Conservation (phyloP, 257 asterid species). For the Ligustrum vulgare region DNA sequence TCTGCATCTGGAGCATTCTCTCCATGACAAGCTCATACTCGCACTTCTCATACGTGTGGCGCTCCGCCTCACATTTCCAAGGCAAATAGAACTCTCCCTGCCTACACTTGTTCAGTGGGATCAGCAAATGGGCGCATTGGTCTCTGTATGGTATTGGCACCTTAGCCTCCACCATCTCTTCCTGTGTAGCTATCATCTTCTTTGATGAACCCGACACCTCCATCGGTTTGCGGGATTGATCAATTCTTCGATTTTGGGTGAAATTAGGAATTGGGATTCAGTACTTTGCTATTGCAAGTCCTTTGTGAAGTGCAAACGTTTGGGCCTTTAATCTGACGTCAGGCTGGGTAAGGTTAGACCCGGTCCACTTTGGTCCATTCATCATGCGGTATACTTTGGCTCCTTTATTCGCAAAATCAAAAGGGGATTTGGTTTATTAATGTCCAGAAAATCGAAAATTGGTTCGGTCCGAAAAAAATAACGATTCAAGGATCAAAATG, state of each 20-base stretch:
- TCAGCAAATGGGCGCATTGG: slow-evolving; percentile 92
- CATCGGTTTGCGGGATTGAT: slow-evolving; percentile 37
- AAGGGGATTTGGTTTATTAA: too few relatives aligned
- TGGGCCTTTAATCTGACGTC: not conserved
- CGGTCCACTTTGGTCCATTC: too few relatives aligned
- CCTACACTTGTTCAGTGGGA: slow-evolving; percentile 89
- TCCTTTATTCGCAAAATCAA: too few relatives aligned
- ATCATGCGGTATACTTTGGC: too few relatives aligned
- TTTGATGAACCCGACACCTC: slow-evolving; percentile 88
- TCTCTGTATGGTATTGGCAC: slow-evolving; percentile 83
- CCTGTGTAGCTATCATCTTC: slow-evolving; percentile 94
- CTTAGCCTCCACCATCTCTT: slow-evolving; percentile 76
- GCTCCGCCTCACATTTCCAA: slow-evolving; percentile 86
- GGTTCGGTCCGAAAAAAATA: too few relatives aligned
- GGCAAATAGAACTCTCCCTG: slow-evolving; percentile 84
- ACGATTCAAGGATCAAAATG: too few relatives aligned
- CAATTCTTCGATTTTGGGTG: slow-evolving; percentile 18
- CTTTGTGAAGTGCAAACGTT: not conserved
- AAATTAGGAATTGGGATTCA: not conserved
- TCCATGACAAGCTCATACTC: slow-evolving; percentile 97
- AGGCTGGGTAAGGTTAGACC: too few relatives aligned
- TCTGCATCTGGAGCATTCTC: slow-evolving; percentile 97
- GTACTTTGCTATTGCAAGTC: not conserved
- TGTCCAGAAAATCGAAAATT: too few relatives aligned
- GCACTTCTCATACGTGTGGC: slow-evolving; percentile 90